phyloP scores from a whole-genome alignment of 1,139 yeast genomes.

The Taphrina wiesneri region DNA sequence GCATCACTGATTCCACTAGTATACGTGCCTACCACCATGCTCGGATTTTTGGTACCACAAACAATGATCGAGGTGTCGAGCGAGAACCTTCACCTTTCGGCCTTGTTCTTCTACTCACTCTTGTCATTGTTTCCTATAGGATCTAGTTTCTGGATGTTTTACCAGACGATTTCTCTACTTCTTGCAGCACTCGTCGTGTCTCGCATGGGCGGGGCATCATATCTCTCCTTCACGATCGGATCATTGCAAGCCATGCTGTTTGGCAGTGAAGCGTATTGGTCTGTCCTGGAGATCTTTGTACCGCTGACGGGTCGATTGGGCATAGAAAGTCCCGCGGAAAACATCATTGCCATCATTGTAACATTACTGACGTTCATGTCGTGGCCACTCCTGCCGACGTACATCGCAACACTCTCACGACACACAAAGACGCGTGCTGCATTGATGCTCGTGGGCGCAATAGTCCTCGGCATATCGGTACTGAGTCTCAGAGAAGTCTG shows the following conservation, averaged over 20 bases:
- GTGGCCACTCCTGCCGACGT: conserved; percentile 32
- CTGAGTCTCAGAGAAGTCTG: conserved; percentile 21
- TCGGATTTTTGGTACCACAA: conserved; percentile 13
- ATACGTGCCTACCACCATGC: conserved; percentile 15
- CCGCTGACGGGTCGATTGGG: conserved; percentile 36
- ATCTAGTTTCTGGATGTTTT: conserved; percentile 24
- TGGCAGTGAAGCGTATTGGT: conserved; percentile 28
- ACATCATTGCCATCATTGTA: conserved; percentile 32
- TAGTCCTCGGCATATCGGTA: not conserved
- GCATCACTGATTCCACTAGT: not conserved
- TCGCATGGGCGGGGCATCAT: not conserved
- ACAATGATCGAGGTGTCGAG: not conserved
- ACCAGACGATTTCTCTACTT: conserved; percentile 16
- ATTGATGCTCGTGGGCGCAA: not conserved
- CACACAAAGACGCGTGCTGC: conserved; percentile 5
- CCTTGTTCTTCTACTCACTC: conserved; percentile 11
- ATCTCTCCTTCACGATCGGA: conserved; percentile 17
- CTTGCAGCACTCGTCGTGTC: conserved; percentile 10
- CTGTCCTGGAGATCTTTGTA: conserved; percentile 34
- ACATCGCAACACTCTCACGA: conserved; percentile 21
- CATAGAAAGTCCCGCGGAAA: conserved; percentile 33
- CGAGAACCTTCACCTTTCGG: conserved; percentile 3
- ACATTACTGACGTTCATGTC: conserved; percentile 4
- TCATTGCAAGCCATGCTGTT: conserved; percentile 28
- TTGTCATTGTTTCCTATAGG: conserved; percentile 20